Evolutionary conservation across 352 stramenopile genomes (phyloP).

Genomic region (Pythium diclinum): DNA sequence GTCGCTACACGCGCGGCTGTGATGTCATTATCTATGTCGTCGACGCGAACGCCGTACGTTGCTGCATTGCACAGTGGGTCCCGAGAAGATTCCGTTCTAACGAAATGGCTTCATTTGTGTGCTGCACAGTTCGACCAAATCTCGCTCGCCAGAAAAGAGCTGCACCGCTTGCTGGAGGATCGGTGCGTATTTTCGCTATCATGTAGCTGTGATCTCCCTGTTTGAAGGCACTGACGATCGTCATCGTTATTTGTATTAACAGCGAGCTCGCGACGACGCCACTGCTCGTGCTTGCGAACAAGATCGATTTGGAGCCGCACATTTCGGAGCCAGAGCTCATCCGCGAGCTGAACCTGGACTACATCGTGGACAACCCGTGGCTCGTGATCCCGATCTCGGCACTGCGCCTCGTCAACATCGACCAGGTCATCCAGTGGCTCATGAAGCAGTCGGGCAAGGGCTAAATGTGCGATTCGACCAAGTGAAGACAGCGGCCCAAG

Average conservation of each 20-base stretch:
- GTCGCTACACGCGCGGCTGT: conserved; percentile 94
- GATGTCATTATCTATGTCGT: conserved; percentile 99
- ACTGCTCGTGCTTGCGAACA: conserved; percentile 97
- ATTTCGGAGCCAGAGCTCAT: conserved; percentile 90
- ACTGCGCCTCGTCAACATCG: conserved; percentile 95
- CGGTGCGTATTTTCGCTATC: conserved; percentile 50
- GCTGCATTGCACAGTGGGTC: background rate
- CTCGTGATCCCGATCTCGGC: conserved; percentile 98
- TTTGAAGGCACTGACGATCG: background rate
- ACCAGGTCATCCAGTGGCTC: conserved; percentile 97
- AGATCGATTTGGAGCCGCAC: conserved; percentile 97
- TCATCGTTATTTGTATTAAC: background rate
- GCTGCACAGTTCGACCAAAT: conserved; percentile 89
- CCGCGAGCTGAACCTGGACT: conserved; percentile 96
- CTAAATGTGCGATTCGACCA: conserved; percentile 33
- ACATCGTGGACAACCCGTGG: conserved; percentile 98
- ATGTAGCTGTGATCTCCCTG: background rate
- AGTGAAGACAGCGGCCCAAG: background rate
- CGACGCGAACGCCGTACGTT: conserved; percentile 91
- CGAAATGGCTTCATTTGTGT: conserved; percentile 12
- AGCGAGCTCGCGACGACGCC: conserved; percentile 90
- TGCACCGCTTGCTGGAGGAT: conserved; percentile 93
- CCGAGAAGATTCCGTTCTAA: conserved; percentile 7
- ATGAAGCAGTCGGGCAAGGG: conserved; percentile 93
- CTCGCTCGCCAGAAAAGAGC: conserved; percentile 92